These are phyloP conservation scores for Acacia concinna DNA, from an alignment of 331 rosid genomes.

Conservation along the genomic window DNA sequence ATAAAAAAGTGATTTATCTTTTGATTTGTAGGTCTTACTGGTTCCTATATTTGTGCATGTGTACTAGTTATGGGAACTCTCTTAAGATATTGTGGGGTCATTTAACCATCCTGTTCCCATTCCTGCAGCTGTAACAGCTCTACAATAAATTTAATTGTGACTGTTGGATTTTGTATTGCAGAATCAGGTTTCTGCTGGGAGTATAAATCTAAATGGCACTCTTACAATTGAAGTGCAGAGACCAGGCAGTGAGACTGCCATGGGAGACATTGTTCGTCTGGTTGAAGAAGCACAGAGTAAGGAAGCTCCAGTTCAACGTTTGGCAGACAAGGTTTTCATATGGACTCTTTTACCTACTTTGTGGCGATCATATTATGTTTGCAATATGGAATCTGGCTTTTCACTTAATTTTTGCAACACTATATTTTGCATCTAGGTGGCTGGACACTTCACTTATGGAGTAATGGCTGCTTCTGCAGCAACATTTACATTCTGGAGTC, in stretches of 20 bases:
- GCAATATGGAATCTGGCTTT: not conserved
- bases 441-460: conserved; percentile 97
- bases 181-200: conserved; percentile 97
- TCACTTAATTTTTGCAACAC: conserved; percentile 1
- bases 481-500: conserved; percentile 86
- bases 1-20: conserved; percentile 21
- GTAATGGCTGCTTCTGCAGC: conserved; percentile 89
- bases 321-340: conserved; percentile 88
- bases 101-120: conserved; percentile 4
- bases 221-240: conserved; percentile 84
- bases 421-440: conserved; percentile 59
- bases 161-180: conserved; percentile 37
- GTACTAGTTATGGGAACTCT: conserved; percentile 15
- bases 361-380: conserved; percentile 18
- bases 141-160: conserved; percentile 22
- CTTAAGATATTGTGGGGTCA: conserved; percentile 22
- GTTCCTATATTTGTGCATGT: conserved; percentile 26
- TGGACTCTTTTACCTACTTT: conserved; percentile 20
- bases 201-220: conserved; percentile 95
- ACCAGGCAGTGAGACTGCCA: conserved; percentile 91
- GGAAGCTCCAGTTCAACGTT: conserved; percentile 96
- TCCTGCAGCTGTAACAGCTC: conserved; percentile 7
- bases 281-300: conserved; percentile 94
- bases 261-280: conserved; percentile 88
- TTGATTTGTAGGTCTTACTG: conserved; percentile 6